A percentile compares a stretch with the other conserved stretches of the same genome.
Evolutionary conservation across 495 filamentous ascomycete species (phyloP).

Genomic region (Talaromyces trachyspermus): DNA sequence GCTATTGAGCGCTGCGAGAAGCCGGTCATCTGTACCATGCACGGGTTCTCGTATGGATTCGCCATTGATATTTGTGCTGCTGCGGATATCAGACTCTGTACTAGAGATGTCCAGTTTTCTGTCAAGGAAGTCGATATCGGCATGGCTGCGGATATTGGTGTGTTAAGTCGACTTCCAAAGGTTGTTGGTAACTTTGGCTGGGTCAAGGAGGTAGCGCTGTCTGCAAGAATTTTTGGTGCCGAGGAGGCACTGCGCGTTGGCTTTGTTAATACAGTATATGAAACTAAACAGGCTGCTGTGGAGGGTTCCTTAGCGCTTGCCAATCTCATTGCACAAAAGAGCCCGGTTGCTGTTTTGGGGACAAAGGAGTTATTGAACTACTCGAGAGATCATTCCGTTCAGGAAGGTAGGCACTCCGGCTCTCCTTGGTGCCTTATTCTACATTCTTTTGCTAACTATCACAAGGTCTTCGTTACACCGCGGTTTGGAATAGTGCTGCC

Average conservation of each 20-base stretch:
- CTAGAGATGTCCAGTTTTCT: conserved; percentile 53
- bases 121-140: conserved; percentile 97
- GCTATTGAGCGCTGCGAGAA: conserved; percentile 86
- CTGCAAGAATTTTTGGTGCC: conserved; percentile 66
- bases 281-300: conserved; percentile 54
- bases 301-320: conserved; percentile 59
- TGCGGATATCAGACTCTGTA: conserved; percentile 72
- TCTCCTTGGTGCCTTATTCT: background rate
- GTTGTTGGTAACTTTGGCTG: conserved; percentile 67
- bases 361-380: conserved; percentile 92
- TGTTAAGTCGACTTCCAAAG: conserved; percentile 77
- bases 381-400: conserved; percentile 66
- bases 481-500: conserved; percentile 75
- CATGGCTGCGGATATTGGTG: conserved; percentile 88
- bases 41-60: conserved; percentile 74
- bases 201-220: conserved; percentile 86
- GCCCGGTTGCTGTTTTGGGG: conserved; percentile 82
- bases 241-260: conserved; percentile 75
- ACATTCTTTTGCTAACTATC: background rate
- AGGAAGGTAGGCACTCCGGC: conserved; percentile 55
- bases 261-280: conserved; percentile 69
- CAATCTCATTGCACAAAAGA: conserved; percentile 65
- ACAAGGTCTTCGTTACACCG: conserved; percentile 69
- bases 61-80: conserved; percentile 75
- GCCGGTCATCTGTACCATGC: conserved; percentile 77